phyloP scores from a whole-genome alignment of 768 basidiomycete species.

The Rhodotorula paludigena region DNA sequence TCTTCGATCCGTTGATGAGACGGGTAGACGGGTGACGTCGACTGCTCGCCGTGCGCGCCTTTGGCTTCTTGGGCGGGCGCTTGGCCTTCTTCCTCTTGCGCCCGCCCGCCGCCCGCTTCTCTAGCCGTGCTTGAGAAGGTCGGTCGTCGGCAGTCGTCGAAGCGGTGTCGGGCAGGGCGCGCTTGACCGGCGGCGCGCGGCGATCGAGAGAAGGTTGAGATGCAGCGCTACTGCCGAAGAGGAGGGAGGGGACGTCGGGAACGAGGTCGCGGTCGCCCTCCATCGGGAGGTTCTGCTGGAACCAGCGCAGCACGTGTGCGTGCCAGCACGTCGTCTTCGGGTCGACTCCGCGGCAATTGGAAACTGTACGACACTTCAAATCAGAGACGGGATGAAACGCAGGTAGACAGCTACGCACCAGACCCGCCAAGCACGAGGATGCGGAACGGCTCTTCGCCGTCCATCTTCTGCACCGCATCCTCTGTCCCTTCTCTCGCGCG shows the following conservation, averaged over 20 bases:
- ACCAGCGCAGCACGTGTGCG: constrained; percentile 21
- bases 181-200: not conserved
- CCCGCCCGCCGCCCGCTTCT: not conserved
- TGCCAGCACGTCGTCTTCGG: constrained; percentile 33
- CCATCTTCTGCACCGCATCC: not conserved
- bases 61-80: constrained; percentile 13
- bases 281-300: constrained; percentile 27
- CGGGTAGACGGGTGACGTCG: constrained; percentile 66
- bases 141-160: not conserved
- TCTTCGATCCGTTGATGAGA: constrained; percentile 90
- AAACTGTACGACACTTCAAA: not conserved
- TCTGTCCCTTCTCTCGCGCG: constrained; percentile 2
- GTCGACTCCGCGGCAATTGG: constrained; percentile 37
- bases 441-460: constrained; percentile 36
- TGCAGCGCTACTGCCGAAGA: not conserved
- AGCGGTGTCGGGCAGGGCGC: not conserved
- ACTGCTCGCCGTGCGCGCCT: not conserved
- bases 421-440: constrained; percentile 31
- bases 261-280: constrained; percentile 31
- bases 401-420: constrained; percentile 8
- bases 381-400: not conserved
- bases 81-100: not conserved
- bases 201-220: no score
- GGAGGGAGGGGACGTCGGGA: constrained; percentile 3
- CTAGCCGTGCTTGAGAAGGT: not conserved